phyloP scores from a whole-genome alignment of 805 yeast species.

The Hanseniaspora thailandica region DNA sequence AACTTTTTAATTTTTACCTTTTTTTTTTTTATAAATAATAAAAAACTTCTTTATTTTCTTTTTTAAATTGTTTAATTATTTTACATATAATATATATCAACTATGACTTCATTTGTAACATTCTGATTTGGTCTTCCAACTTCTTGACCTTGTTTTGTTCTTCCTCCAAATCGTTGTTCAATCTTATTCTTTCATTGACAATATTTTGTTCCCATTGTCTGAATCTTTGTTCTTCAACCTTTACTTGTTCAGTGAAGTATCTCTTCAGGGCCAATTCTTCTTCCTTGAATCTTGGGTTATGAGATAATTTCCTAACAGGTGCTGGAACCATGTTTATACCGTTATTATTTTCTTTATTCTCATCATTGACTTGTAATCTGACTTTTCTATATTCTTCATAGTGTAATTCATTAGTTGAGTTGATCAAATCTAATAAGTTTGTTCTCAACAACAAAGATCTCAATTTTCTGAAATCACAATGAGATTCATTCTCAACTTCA shows the following conservation, averaged over 20 bases:
- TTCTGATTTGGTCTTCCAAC: conserved; percentile 64
- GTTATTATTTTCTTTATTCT: conserved; percentile 22
- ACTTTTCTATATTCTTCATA: conserved; percentile 67
- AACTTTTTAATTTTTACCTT: background rate
- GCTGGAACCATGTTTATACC: conserved; percentile 29
- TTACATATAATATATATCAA: conserved; percentile 15
- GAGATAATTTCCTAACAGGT: conserved; percentile 42
- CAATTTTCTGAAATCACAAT: conserved; percentile 74
- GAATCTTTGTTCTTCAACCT: conserved; percentile 91
- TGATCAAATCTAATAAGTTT: conserved; percentile 68
- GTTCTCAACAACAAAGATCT: conserved; percentile 71
- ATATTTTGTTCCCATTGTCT: conserved; percentile 98
- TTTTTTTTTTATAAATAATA: background rate
- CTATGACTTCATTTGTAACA: conserved; percentile 44
- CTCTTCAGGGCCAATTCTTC: conserved; percentile 90
- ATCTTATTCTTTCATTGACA: conserved; percentile 84
- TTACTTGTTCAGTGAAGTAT: conserved; percentile 91
- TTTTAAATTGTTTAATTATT: too few relatives aligned
- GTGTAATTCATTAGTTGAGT: conserved; percentile 70
- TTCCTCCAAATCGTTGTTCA: conserved; percentile 86
- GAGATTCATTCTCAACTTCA: conserved; percentile 75
- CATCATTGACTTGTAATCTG: conserved; percentile 46
- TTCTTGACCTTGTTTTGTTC: conserved; percentile 65
- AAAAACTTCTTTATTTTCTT: background rate
- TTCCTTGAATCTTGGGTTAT: conserved; percentile 88